Conservation (phyloP, 2,329 filamentous ascomycete species). For the Ceratocystis cubensis region DNA sequence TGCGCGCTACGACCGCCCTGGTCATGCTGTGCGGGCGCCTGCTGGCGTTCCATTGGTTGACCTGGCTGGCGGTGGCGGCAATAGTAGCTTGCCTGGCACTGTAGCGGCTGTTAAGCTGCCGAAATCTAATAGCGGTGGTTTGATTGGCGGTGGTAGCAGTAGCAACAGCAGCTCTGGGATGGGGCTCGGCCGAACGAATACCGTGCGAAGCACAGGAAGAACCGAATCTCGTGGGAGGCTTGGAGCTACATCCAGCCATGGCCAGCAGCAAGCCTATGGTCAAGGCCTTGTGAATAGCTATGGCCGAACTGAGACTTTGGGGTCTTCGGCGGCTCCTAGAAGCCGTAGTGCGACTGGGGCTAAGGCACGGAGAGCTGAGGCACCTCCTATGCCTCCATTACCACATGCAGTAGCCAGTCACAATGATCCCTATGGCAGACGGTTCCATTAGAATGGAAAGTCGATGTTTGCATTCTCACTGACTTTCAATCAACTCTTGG, state of each 20-base stretch:
- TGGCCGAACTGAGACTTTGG: neutral
- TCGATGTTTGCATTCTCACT: neutral
- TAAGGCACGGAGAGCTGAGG: neutral
- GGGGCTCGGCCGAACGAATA: slow-evolving; percentile 14
- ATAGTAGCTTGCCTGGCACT: neutral
- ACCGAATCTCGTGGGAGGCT: slow-evolving; percentile 14
- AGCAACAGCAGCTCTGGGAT: slow-evolving; percentile 11
- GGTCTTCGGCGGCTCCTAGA: neutral
- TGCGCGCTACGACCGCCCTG: slow-evolving; percentile 45
- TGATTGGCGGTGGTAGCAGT: neutral
- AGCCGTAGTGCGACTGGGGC: slow-evolving; percentile 1
- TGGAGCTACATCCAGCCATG: neutral
- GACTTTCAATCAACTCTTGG: neutral
- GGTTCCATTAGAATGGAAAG: slow-evolving; percentile 12
- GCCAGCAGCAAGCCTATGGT: neutral
- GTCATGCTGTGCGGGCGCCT: slow-evolving; percentile 34
- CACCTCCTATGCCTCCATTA: slow-evolving; percentile 18
- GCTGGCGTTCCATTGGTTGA: slow-evolving; percentile 36
- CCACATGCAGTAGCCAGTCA: slow-evolving; percentile 16
- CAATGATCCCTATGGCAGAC: slow-evolving; percentile 17
- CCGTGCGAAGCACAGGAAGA: slow-evolving; percentile 15
- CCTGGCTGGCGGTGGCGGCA: slow-evolving; percentile 28
- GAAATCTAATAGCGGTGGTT: slow-evolving; percentile 6
- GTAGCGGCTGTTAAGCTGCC: slow-evolving; percentile 12
- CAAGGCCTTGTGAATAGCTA: neutral